Base-by-base conservation (phyloP, 495 filamentous ascomycete genomes). In the Xylaria grammica region DNA sequence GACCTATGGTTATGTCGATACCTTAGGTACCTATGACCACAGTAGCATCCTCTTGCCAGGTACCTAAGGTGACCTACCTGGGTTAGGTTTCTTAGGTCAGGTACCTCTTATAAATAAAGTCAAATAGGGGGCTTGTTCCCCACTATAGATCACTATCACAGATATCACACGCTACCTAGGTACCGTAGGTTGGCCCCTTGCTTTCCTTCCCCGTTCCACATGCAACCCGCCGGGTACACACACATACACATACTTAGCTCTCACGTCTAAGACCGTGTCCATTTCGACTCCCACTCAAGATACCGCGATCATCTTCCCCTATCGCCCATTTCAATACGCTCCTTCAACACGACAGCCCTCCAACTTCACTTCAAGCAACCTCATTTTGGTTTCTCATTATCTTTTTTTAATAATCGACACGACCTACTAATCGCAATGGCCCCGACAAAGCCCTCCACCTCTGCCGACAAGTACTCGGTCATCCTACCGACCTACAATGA, bases 401-500 rank as follows among this genome's bases (percentile, higher is more conserved):
- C 30, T 38, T 24, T 48, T 38, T 57, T 67, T 54, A 30, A 57
- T 57, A 51, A 27, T 20, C 11, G 7, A 32, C 60, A 45, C 2
- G 48, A 0, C 29, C 10, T 13, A 19, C 1, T 48, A 11, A 29
- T 38, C 50, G 53, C 36, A 53, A 78, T 79, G 76, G 77, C 77
- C 59, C 68, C 77, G 60, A 69, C 63, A 29, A 75, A 78, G 70
- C 67, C 69, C 20, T 59, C 69, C 57, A 57, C 67, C 40, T 68
- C 69, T 6, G 76, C 82, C 69, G 81, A 93, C 86, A 94, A 96
- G 77, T 99, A 97, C 85, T 94, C 94, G 65, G 90, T 98, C 77
- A 93, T 98, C 75, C 87, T 99, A 62, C 95, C 95, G 45, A 99
- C 95, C 66, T 99, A 97, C 85, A 98, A 99, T 72, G 96, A 99